Evolutionary conservation across 148 eudicot genomes (phyloP), one percentile per base, ranked within the genome.

Genomic region (Gaultheria prostrata): DNA sequence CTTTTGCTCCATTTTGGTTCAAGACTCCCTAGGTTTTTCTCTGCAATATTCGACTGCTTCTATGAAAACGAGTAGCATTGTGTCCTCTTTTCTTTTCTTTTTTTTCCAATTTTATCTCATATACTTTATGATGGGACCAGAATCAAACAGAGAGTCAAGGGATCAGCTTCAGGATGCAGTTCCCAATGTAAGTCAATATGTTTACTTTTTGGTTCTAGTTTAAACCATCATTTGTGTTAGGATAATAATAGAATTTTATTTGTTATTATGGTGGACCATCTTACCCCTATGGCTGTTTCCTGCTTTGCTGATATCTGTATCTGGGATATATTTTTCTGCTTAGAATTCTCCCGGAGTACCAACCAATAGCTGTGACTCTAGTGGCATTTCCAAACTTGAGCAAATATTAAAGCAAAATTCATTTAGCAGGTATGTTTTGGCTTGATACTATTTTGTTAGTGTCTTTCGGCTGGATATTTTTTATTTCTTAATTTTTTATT

Each of bases 331-430:
- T 54, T 80, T 82, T 82, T 63, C 5, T 78, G 5, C 84, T 88
- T 85, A 90, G 87, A 86, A 77, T 83, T 51, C 79, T 83, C 43
- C 43, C 43, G 43, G 43, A 39, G 43, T 39, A 39, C 79, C 35
- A 30, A 80, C 32, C 54, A 82, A 70, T 77, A 69, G 33, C 49
- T 76, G 78, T 67, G 83, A 86, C 24, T 48, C 78, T 50, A 84
- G 87, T 82, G 93, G 91, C 61, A 88, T 95, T 78, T 85, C 91
- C 48, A 95, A 94, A 72, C 97, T 96, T 76, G 99, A 96, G 89
- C 91, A 88, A 80, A 80, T 93, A 77, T 82, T 96, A 81, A 93
- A 92, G 90, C 92, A 92, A 59, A 96, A 90, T 89, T 93, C 93
- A 1, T 96, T 94, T 88, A 91, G 94, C 84, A 92, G 98, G 98